Evolutionary conservation across 306 rosid genomes (phyloP), one percentile per base, ranked within the genome.

Genomic region (Erythrophleum fordii): DNA sequence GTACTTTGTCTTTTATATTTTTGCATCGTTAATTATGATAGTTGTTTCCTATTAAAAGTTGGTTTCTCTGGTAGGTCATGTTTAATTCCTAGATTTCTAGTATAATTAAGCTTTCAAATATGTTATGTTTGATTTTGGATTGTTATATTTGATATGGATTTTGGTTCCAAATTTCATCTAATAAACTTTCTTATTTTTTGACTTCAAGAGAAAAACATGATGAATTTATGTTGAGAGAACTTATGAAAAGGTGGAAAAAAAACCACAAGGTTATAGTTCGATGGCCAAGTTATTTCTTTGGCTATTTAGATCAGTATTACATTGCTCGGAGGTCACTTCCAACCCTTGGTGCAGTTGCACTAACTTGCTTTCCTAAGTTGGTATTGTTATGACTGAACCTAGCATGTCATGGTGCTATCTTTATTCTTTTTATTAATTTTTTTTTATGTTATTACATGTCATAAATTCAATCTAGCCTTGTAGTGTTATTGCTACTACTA

Each of bases 221-320:
- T 72, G 97, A 92, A 51, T 90, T 87, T 81, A 88, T 94, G 95
- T 76, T 94, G 84, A 88, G 88, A 59, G 98, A 94, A 78, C 92
- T 94, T 68, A 92, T 89, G 31, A 87, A 79, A 77, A 87, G 98
- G 83, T 92, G 98, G 98, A n/a, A n/a, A n/a, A 77, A 86, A 29
- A 92, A 89, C 83, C 92, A 91, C 81, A 91, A 89, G 80, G 72
- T 91, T 26, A 89, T 91, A 90, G 92, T 86, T 66, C 86, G 93
- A 79, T 89, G 96, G 95, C 83, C 85, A 62, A 89, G 92, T 49
- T 91, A 90, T 34, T 89, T 91, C 81, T 91, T 91, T 65, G 83
- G 85, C 78, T 91, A 91, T 66, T 82, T 91, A 68, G 95, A 91
- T 62, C 92, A 91, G 17, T 91, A 91, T 79, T 91, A 89, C 76